Evolutionary conservation across 768 basidiomycete genomes (phyloP).

Genomic region (Trametes maxima): DNA sequence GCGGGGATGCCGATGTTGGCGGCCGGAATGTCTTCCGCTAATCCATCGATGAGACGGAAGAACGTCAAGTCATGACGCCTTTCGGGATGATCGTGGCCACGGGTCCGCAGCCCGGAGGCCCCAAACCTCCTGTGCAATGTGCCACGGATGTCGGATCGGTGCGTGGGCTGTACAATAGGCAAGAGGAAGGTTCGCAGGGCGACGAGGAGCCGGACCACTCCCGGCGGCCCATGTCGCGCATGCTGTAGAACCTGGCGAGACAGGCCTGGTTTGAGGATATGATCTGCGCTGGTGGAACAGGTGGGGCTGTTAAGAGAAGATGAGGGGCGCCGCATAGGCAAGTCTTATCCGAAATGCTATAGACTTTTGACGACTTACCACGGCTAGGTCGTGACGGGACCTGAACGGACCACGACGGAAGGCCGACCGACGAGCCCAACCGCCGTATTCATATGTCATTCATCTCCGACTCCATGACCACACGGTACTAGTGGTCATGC

Average conservation of each 20-base stretch:
- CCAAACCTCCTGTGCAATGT: background rate
- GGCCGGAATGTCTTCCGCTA: slow-evolving; percentile 11
- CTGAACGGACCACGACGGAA: slow-evolving; percentile 4
- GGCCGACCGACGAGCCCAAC: background rate
- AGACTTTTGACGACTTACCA: slow-evolving; percentile 8
- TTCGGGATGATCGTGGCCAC: slow-evolving; percentile 11
- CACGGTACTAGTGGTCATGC: background rate
- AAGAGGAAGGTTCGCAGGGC: background rate
- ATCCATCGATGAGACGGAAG: slow-evolving; percentile 16
- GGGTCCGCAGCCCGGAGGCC: slow-evolving; percentile 4
- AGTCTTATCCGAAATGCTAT: background rate
- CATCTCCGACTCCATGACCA: background rate
- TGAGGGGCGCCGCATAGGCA: background rate
- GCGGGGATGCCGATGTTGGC: background rate
- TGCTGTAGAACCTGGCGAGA: background rate
- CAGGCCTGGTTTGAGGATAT: background rate
- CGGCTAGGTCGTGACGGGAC: background rate
- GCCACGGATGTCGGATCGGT: slow-evolving; percentile 17
- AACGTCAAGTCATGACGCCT: slow-evolving; percentile 2
- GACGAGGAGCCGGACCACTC: background rate
- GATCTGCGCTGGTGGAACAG: background rate
- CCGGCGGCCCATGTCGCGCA: background rate
- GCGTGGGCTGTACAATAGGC: background rate
- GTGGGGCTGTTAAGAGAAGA: background rate
- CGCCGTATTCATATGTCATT: background rate